Percentiles rank a stretch among this genome's conserved stretches.
These are phyloP conservation scores for Balakata baccata DNA, from an alignment of 345 rosid genomes.

Conservation along the genomic window DNA sequence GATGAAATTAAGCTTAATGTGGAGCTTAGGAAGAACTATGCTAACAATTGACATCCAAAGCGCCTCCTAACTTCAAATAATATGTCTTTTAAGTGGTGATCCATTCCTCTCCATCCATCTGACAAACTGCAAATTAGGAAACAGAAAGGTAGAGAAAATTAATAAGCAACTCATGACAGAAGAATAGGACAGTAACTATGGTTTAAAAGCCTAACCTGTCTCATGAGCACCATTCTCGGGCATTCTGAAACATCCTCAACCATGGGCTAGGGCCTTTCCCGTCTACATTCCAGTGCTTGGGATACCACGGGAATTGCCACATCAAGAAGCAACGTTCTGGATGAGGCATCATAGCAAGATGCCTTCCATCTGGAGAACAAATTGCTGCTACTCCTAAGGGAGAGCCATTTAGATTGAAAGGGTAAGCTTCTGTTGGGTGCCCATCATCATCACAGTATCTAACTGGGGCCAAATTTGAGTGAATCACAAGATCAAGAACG, in stretches of 20 bases:
- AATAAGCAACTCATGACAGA: too few relatives aligned
- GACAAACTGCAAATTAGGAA: background rate
- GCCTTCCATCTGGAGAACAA: constrained; percentile 93
- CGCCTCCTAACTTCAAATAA: background rate
- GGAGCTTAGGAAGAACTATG: background rate
- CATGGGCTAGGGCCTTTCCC: constrained; percentile 93
- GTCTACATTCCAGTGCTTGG: constrained; percentile 71
- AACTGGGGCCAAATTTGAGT: constrained; percentile 68
- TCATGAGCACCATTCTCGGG: constrained; percentile 77
- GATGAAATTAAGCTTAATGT: background rate
- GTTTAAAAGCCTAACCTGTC: constrained; percentile 4
- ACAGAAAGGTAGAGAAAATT: background rate
- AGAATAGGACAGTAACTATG: too few relatives aligned
- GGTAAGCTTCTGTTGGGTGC: constrained; percentile 70
- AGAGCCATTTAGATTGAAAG: constrained; percentile 92
- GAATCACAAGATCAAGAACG: constrained; percentile 63
- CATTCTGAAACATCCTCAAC: constrained; percentile 94
- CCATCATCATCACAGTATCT: constrained; percentile 91
- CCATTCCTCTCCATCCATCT: background rate
- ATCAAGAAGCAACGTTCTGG: constrained; percentile 97
- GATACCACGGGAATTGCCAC: constrained; percentile 99
- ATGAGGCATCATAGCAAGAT: constrained; percentile 98
- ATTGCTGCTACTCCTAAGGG: constrained; percentile 90
- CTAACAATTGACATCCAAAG: background rate
- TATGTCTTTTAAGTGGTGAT: background rate